Evolutionary conservation across 495 filamentous ascomycete species (phyloP).

Genomic region (Aspergillus sclerotiicarbonarius): DNA sequence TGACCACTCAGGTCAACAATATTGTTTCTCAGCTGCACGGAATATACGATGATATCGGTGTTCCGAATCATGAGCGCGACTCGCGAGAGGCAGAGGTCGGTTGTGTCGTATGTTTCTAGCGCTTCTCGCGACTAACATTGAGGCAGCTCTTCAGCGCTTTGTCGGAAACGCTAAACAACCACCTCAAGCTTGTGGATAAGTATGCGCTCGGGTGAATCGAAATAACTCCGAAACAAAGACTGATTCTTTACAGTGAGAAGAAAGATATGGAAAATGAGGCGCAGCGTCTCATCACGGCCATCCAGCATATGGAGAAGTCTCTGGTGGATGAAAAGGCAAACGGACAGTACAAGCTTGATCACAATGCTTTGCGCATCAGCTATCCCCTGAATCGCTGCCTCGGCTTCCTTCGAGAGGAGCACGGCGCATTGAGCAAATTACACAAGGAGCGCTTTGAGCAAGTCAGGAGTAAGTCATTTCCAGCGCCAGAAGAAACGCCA

Average conservation of each 20-base stretch:
- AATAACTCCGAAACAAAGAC: not conserved
- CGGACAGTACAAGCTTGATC: conserved; percentile 59
- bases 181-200: conserved; percentile 73
- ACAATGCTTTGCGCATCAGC: conserved; percentile 69
- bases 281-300: conserved; percentile 75
- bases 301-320: conserved; percentile 90
- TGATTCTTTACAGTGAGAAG: conserved; percentile 63
- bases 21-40: conserved; percentile 89
- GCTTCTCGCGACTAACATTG: conserved; percentile 17
- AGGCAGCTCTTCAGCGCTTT: conserved; percentile 80
- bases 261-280: conserved; percentile 82
- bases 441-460: conserved; percentile 91
- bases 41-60: conserved; percentile 94
- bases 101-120: conserved; percentile 4
- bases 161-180: conserved; percentile 82
- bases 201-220: conserved; percentile 29
- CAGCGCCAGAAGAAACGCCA: not conserved
- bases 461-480: conserved; percentile 73
- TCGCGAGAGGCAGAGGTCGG: conserved; percentile 79
- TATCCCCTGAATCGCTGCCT: conserved; percentile 79
- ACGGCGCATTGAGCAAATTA: conserved; percentile 70
- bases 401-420: conserved; percentile 77
- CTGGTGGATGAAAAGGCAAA: conserved; percentile 70
- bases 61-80: conserved; percentile 86
- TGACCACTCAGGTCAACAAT: conserved; percentile 89